phyloP scores from a whole-genome alignment of 2,329 filamentous ascomycete genomes.

The Camptophora hylomeconis region DNA sequence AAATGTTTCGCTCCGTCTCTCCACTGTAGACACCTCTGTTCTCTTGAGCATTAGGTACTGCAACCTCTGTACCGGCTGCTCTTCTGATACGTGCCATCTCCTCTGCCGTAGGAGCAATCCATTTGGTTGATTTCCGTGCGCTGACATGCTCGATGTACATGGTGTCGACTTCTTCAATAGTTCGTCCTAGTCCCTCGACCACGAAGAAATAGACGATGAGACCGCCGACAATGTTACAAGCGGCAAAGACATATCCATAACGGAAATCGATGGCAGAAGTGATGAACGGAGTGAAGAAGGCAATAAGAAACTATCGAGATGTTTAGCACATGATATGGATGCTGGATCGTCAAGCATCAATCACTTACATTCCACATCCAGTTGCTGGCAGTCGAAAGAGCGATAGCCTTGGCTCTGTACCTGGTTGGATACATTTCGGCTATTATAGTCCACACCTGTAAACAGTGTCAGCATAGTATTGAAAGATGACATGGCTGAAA shows the following conservation, averaged over 20 bases:
- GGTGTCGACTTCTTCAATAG: slow-evolving; percentile 65
- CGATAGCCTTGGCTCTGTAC: slow-evolving; percentile 61
- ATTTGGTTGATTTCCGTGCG: slow-evolving; percentile 31
- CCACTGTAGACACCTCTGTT: slow-evolving; percentile 5
- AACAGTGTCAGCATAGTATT: too few relatives aligned
- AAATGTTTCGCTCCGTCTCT: slow-evolving; percentile 8
- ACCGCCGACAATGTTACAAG: slow-evolving; percentile 52
- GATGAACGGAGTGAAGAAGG: slow-evolving; percentile 74
- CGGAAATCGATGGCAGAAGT: slow-evolving; percentile 57
- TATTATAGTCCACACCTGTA: slow-evolving; percentile 31
- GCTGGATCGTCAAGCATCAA: not conserved
- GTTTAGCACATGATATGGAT: not conserved
- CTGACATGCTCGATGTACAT: slow-evolving; percentile 58
- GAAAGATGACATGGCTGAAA: slow-evolving; percentile 34
- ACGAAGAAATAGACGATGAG: slow-evolving; percentile 65
- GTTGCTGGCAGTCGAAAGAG: slow-evolving; percentile 62
- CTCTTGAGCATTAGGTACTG: slow-evolving; percentile 1
- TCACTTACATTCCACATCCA: too few relatives aligned
- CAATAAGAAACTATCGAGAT: slow-evolving; percentile 61
- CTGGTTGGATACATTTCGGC: slow-evolving; percentile 32
- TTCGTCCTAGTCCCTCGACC: slow-evolving; percentile 52
- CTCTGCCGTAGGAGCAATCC: slow-evolving; percentile 11
- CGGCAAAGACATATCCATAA: slow-evolving; percentile 69
- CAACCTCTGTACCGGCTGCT: slow-evolving; percentile 12
- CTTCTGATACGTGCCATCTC: slow-evolving; percentile 16